These are phyloP conservation scores for Ascoidea asiatica DNA, from an alignment of 805 yeast genomes.

Conservation along the genomic window DNA sequence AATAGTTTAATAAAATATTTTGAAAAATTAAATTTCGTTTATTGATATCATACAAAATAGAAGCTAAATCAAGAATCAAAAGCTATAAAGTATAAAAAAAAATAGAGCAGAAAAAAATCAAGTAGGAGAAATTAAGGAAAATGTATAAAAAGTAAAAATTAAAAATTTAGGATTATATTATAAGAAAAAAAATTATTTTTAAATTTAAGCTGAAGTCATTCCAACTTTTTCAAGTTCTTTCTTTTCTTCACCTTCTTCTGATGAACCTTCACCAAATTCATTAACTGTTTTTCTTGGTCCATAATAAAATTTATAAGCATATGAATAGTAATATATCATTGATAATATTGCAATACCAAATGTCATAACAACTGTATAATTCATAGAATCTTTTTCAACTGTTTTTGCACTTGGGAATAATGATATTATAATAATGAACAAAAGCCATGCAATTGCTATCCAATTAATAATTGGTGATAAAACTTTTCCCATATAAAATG, in stretches of 20 bases:
- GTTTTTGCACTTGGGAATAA: constrained; percentile 40
- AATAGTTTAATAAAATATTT: too few relatives aligned
- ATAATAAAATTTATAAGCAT: constrained; percentile 38
- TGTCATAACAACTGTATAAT: constrained; percentile 54
- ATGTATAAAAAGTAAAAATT: too few relatives aligned
- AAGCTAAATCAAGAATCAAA: too few relatives aligned
- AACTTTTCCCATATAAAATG: constrained; percentile 41
- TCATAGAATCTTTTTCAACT: constrained; percentile 34
- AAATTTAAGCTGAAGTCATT: not conserved
- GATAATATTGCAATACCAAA: constrained; percentile 47
- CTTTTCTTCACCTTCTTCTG: not conserved
- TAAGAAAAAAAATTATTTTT: too few relatives aligned
- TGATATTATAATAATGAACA: constrained; percentile 36
- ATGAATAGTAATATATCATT: constrained; percentile 32
- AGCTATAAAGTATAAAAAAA: too few relatives aligned
- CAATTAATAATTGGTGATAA: constrained; percentile 29
- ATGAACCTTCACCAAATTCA: not conserved
- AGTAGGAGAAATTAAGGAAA: too few relatives aligned
- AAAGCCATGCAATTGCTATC: constrained; percentile 32
- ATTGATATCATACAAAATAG: too few relatives aligned
- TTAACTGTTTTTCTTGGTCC: constrained; percentile 30
- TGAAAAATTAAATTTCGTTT: too few relatives aligned
- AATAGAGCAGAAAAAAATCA: too few relatives aligned
- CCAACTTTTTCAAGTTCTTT: not conserved
- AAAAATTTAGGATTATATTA: too few relatives aligned